phyloP scores from a whole-genome alignment of 2,329 filamentous ascomycete genomes.

The Juglanconis sp. region DNA sequence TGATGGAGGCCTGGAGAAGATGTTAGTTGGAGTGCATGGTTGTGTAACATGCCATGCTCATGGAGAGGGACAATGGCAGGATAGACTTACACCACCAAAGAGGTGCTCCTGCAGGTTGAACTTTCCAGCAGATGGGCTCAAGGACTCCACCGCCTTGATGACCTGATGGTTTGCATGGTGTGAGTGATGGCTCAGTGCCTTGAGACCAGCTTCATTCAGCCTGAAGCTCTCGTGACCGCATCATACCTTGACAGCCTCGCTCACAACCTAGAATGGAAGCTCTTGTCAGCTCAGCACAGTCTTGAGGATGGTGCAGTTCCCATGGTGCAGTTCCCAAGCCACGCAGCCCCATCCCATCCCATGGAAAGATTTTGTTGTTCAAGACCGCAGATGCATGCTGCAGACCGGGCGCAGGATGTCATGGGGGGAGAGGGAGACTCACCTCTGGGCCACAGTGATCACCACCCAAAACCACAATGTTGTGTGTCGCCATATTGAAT shows the following conservation, averaged over 20 bases:
- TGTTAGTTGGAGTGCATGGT: neutral
- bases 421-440: constrained; percentile 27
- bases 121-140: constrained; percentile 63
- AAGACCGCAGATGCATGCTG: neutral
- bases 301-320: neutral
- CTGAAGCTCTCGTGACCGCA: neutral
- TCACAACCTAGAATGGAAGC: constrained; percentile 59
- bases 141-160: constrained; percentile 73
- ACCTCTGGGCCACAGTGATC: constrained; percentile 88
- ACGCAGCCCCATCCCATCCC: too few relatives aligned
- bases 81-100: constrained; percentile 76
- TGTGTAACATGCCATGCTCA: neutral
- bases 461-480: constrained; percentile 77
- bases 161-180: constrained; percentile 33
- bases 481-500: constrained; percentile 61
- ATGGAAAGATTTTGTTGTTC: too few relatives aligned
- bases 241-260: constrained; percentile 78
- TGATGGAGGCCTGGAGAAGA: constrained; percentile 33
- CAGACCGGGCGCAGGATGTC: constrained; percentile 11
- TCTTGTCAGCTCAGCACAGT: constrained; percentile 20
- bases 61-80: neutral
- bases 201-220: neutral
- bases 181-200: neutral
- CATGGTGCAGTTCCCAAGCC: neutral
- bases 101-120: constrained; percentile 91